These are phyloP conservation scores for Knoxia roxburghii DNA, from an alignment of 257 asterid genomes.

Conservation along the genomic window DNA sequence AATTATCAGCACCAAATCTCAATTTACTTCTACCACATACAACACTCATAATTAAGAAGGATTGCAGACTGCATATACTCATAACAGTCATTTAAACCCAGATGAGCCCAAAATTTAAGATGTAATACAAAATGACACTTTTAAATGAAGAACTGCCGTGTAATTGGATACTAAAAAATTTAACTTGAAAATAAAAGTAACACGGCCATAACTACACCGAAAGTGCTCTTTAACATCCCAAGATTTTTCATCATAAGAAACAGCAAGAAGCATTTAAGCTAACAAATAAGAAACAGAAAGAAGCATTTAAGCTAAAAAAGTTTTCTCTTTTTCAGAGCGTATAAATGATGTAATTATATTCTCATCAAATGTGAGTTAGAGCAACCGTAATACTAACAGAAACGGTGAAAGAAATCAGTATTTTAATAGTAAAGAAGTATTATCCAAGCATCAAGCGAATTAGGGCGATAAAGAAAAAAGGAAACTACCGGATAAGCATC, in stretches of 20 bases:
- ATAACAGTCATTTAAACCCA: neutral
- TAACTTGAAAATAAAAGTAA: neutral
- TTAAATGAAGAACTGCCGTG: neutral
- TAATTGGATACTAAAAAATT: neutral
- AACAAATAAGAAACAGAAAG: too few relatives aligned
- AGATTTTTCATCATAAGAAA: neutral
- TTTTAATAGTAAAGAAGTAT: neutral
- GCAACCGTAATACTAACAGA: too few relatives aligned
- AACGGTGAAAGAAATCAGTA: neutral
- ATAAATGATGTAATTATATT: neutral
- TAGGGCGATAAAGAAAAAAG: conserved; percentile 3
- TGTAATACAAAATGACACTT: neutral
- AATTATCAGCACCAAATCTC: neutral
- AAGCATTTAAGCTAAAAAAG: neutral
- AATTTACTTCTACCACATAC: neutral
- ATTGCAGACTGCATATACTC: neutral
- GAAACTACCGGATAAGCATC: conserved; percentile 86
- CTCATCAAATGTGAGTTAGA: neutral
- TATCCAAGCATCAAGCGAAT: neutral
- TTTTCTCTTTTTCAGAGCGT: neutral
- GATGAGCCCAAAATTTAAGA: neutral
- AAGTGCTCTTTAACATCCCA: neutral
- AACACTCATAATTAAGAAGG: neutral
- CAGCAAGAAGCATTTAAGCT: too few relatives aligned
- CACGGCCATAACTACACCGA: neutral